Conservation (phyloP, 2,329 filamentous ascomycete species). For the Penicillium sp. region DNA sequence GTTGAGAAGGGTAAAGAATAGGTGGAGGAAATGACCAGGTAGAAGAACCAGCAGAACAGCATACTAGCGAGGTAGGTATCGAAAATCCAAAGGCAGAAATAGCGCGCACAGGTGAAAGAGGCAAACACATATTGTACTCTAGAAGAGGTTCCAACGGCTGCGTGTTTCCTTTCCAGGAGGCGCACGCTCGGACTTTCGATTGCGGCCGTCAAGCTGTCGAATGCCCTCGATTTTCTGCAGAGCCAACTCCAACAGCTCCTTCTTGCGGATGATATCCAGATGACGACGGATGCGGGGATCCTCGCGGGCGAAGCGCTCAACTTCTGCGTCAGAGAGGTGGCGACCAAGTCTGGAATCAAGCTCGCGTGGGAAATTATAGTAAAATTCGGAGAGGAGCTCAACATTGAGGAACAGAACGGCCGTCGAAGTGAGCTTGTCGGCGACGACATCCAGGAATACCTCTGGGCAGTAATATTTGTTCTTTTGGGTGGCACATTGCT, state of each 20-base stretch:
- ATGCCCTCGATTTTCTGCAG: slow-evolving; percentile 94
- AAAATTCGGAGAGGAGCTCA: slow-evolving; percentile 93
- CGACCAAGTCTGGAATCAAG: slow-evolving; percentile 83
- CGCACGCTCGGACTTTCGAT: slow-evolving; percentile 46
- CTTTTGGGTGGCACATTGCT: slow-evolving; percentile 77
- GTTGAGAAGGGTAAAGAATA: neutral
- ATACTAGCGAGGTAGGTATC: slow-evolving; percentile 14
- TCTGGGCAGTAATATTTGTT: slow-evolving; percentile 98
- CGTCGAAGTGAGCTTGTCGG: slow-evolving; percentile 89
- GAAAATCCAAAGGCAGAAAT: slow-evolving; percentile 9
- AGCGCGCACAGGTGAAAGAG: neutral
- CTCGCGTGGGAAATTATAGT: slow-evolving; percentile 94
- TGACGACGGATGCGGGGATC: slow-evolving; percentile 88
- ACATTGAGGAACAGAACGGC: slow-evolving; percentile 97
- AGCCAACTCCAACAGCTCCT: slow-evolving; percentile 89
- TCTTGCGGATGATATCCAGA: slow-evolving; percentile 86
- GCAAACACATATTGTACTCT: slow-evolving; percentile 5
- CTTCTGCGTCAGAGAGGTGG: slow-evolving; percentile 73
- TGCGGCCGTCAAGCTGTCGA: slow-evolving; percentile 76
- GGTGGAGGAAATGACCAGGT: slow-evolving; percentile 1
- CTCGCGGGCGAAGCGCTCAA: slow-evolving; percentile 89
- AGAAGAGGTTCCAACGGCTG: slow-evolving; percentile 48
- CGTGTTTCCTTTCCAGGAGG: slow-evolving; percentile 39
- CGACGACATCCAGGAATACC: slow-evolving; percentile 95
- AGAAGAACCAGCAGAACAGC: slow-evolving; percentile 4